Evolutionary conservation across 2,329 filamentous ascomycete genomes (phyloP).

Genomic region (Elsinoe necatrix): DNA sequence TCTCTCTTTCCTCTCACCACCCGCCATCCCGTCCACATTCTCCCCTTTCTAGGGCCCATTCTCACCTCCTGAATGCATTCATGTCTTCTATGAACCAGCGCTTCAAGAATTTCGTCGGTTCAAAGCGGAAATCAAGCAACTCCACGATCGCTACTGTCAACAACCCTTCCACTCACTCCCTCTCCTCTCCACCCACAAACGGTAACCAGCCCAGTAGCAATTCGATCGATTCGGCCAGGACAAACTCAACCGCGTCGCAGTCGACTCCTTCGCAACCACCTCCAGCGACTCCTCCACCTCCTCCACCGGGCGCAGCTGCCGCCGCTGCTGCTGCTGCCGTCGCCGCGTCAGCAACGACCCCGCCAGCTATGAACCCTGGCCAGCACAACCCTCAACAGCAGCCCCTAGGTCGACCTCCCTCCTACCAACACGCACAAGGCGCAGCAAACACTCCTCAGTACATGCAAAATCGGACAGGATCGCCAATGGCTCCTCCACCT

Average conservation of each 20-base stretch:
- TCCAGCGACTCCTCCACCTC: constrained; percentile 31
- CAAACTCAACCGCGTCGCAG: constrained; percentile 14
- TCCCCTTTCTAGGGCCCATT: constrained; percentile 5
- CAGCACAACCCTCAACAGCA: constrained; percentile 37
- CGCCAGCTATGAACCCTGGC: constrained; percentile 46
- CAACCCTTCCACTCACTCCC: constrained; percentile 32
- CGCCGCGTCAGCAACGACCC: constrained; percentile 39
- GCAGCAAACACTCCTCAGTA: constrained; percentile 31
- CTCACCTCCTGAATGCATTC: constrained; percentile 18
- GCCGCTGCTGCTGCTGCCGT: constrained; percentile 31
- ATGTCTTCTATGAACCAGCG: constrained; percentile 61
- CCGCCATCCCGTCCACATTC: neutral
- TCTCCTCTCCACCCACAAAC: constrained; percentile 18
- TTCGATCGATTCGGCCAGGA: constrained; percentile 18
- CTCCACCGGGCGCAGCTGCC: constrained; percentile 28
- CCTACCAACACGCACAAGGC: constrained; percentile 50
- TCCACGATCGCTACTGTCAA: constrained; percentile 30
- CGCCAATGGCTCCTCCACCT: constrained; percentile 35
- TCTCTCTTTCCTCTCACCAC: constrained; percentile 1
- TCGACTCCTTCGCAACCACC: constrained; percentile 22
- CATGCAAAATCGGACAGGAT: constrained; percentile 42
- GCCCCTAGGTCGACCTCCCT: constrained; percentile 53
- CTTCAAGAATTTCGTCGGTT: constrained; percentile 72
- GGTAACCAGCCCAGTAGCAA: constrained; percentile 31
- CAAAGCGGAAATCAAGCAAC: constrained; percentile 64